Base-by-base conservation (phyloP, 2,329 filamentous ascomycete species). In the Elsinoe perseae region DNA sequence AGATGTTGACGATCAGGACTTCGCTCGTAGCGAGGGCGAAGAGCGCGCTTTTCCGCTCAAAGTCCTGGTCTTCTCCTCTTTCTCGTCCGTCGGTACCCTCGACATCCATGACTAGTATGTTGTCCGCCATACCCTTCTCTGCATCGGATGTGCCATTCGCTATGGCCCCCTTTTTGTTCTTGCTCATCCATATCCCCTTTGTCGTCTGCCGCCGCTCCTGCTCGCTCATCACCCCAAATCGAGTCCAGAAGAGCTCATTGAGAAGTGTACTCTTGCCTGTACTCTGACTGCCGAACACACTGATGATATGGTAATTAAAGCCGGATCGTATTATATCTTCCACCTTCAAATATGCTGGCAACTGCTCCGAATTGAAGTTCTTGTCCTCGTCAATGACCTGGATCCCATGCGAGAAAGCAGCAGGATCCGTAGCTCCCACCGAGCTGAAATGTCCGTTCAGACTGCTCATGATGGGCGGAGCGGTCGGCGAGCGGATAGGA, bases 261-360 rank as follows among this genome's bases (percentile, higher is more conserved):
- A 98, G 83, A 44, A 98, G 80, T 4, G 93, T 98, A 44, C 93
- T 97, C 76, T 98, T 98, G 64, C 93, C 93, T 32, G 93, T 98
- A 20, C 93, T 97, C 77, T 98, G 93, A 57, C 92, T 97, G 42
- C 93, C 93, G 72, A 98, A 98, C 67, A 98, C 93, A 66, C 92
- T 96, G 69, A 98, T 96, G 68, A 98, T 83, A 73, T 98, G 93
- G 75, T 98, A 98, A 76, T 97, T 95, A 82, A 98, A 98, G 68
- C 93, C 93, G 61, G 91, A 84, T 59, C 88, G 84, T 64, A 89
- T 87, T 64, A 95, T 84, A 66, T 87, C 80, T 70, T 90, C 88
- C 62, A 84, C 76, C 63, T 82, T 80, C 63, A 98, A 83, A 72
- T 98, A 98, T 58, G 84, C 82, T 66, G 84, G 86, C 66, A 98